Percentiles rank a stretch among this genome's conserved stretches.
Evolutionary conservation across 2,329 filamentous ascomycete species (phyloP).

Genomic region (Fusarium buharicum): DNA sequence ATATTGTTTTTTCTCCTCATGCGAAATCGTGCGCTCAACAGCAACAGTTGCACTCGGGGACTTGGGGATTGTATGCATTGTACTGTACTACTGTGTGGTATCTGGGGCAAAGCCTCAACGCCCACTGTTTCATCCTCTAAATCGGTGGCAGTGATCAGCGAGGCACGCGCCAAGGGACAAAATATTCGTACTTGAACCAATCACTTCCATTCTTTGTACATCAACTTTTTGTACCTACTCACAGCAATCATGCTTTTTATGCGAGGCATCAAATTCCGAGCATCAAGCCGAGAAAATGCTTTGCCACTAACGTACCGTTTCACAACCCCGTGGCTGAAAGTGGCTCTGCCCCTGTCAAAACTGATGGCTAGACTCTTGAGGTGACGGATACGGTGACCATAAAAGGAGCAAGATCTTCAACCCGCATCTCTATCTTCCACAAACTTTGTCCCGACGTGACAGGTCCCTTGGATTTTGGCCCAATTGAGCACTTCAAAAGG

Average conservation of each 20-base stretch:
- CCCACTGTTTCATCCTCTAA: conserved; percentile 6
- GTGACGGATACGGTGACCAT: conserved; percentile 5
- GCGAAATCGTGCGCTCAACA: too few species aligned
- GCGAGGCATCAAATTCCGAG: conserved; percentile 19
- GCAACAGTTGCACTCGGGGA: too few species aligned
- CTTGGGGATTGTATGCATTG: too few species aligned
- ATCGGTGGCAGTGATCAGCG: background rate
- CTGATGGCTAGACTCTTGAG: background rate
- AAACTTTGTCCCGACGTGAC: background rate
- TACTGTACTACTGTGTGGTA: background rate
- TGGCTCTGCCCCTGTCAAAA: background rate
- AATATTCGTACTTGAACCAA: background rate
- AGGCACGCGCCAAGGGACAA: too few species aligned
- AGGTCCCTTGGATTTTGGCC: background rate
- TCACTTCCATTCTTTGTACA: background rate
- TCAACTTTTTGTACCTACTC: background rate
- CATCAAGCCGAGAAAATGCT: conserved; percentile 7
- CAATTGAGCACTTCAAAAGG: conserved; percentile 10
- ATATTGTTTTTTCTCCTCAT: too few species aligned
- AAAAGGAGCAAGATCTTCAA: conserved; percentile 29
- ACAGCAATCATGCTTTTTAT: conserved; percentile 2
- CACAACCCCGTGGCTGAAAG: conserved; percentile 15
- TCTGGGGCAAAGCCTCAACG: conserved; percentile 6
- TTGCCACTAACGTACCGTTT: conserved; percentile 22
- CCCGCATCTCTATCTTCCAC: background rate